Percentiles rank a stretch among this genome's conserved stretches.
These are phyloP conservation scores for Pythium vanterpoolii DNA, from an alignment of 352 stramenopile genomes.

Conservation along the genomic window DNA sequence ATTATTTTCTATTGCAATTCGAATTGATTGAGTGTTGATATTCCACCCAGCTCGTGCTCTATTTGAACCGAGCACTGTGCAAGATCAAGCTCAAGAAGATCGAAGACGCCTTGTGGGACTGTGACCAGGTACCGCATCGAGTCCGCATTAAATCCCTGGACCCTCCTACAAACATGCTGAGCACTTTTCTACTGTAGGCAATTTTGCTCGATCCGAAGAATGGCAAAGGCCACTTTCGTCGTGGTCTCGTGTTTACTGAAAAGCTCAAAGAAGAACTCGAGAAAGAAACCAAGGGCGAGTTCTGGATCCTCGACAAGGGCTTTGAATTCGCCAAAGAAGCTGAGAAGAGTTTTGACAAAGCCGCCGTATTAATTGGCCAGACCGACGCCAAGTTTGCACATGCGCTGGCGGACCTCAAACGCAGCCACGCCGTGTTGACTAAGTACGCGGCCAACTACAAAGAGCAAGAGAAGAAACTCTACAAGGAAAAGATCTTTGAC, in stretches of 20 bases:
- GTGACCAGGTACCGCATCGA: constrained; percentile 51
- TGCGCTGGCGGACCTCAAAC: constrained; percentile 65
- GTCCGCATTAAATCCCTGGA: background rate
- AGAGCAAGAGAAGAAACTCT: constrained; percentile 85
- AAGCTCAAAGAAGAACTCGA: constrained; percentile 79
- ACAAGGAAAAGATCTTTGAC: constrained; percentile 89
- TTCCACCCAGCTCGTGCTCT: constrained; percentile 48
- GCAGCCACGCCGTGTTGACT: constrained; percentile 47
- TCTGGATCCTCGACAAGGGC: constrained; percentile 86
- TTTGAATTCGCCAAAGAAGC: constrained; percentile 69
- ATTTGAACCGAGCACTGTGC: constrained; percentile 78
- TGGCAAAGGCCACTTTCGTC: constrained; percentile 79
- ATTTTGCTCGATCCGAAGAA: constrained; percentile 59
- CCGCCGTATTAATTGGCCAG: constrained; percentile 38
- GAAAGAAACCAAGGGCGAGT: constrained; percentile 78
- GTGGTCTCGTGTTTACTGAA: constrained; percentile 72
- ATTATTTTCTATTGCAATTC: background rate
- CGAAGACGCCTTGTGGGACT: constrained; percentile 82
- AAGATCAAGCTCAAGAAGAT: constrained; percentile 86
- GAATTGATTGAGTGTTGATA: background rate
- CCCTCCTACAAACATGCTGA: background rate
- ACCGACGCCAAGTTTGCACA: constrained; percentile 53
- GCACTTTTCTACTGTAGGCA: constrained; percentile 29
- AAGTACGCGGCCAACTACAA: constrained; percentile 74
- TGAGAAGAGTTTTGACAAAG: constrained; percentile 69